Evolutionary conservation across 495 filamentous ascomycete species (phyloP), one percentile per base, ranked within the genome.

Genomic region (Penicillium subrubescens): DNA sequence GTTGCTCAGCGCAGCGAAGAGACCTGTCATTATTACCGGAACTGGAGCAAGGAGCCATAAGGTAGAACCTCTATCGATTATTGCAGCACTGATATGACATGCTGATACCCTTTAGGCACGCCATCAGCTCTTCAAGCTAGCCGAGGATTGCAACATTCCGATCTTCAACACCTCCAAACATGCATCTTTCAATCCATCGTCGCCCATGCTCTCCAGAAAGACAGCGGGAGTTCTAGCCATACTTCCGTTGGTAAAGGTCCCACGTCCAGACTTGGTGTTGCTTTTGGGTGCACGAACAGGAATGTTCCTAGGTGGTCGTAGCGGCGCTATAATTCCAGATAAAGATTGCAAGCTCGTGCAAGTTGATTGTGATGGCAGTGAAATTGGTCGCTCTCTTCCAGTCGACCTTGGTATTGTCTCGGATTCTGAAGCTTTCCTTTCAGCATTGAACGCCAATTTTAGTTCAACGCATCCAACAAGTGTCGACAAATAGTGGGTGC

Each of bases 271-370:
- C 48, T 57, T 75, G 8, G 43, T 73, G 7, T 19, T 73, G 3
- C 70, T 75, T 1, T 66, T 75, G 2, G 73, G 73, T 23, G 65
- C 73, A 0, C 60, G 73, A 44, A 75, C 73, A 19, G 73, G 73
- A 19, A 73, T 75, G 73, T 73, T 66, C 33, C 67, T 75, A 2
- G 70, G 59, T 3, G 67, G 70, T 15, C 67, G 67, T 21, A 68
- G 64, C 57, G 65, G 68, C 10, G 67, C 67, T 23, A 70, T 75
- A 27, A 71, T 75, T 25, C 73, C 73, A 8, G 54, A 50, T 11
- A 39, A 67, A 31, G 65, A 65, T 33, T 73, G 73, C 57, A 65
- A 68, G 31, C 61, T 73, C 4, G 27, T 75, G 10, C 73, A 75
- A 8, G 69, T 75, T 1, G 73, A 75, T 53, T 51, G 60, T 10